Conservation (phyloP, 1,284 basidiomycete species). For the Irpex sp. region DNA sequence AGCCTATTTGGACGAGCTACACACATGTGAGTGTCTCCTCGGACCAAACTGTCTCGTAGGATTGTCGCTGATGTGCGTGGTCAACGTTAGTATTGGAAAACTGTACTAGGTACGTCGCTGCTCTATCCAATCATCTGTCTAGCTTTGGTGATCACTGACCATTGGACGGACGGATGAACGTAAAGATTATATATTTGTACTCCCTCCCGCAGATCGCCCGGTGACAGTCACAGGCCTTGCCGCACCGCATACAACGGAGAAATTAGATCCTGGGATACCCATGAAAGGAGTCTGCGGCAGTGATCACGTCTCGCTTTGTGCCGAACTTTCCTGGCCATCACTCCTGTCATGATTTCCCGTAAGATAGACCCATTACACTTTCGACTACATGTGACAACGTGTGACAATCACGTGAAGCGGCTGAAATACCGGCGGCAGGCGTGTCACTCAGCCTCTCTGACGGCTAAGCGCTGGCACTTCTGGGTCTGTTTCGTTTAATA, state of each 20-base stretch:
- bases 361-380: no score
- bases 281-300: constrained; percentile 76
- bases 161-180: not conserved
- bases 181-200: constrained; percentile 83
- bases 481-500: no score
- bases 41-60: not conserved
- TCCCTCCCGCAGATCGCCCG: constrained; percentile 40
- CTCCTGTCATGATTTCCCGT: not conserved
- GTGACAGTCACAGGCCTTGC: constrained; percentile 60
- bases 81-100: constrained; percentile 63
- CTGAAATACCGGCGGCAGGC: no score
- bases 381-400: no score
- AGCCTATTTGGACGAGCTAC: constrained; percentile 81
- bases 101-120: constrained; percentile 63
- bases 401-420: no score
- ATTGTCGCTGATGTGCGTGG: not conserved
- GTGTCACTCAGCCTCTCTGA: no score
- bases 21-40: constrained; percentile 36
- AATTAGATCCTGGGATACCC: constrained; percentile 78
- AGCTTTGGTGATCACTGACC: not conserved
- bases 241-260: constrained; percentile 57
- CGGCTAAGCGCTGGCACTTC: no score
- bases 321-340: constrained; percentile 39
- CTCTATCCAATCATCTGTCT: not conserved
- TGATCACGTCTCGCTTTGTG: constrained; percentile 82